Percentiles rank a stretch among this genome's conserved stretches.
Evolutionary conservation across 495 filamentous ascomycete genomes (phyloP).

Genomic region (Penicillium taxi): DNA sequence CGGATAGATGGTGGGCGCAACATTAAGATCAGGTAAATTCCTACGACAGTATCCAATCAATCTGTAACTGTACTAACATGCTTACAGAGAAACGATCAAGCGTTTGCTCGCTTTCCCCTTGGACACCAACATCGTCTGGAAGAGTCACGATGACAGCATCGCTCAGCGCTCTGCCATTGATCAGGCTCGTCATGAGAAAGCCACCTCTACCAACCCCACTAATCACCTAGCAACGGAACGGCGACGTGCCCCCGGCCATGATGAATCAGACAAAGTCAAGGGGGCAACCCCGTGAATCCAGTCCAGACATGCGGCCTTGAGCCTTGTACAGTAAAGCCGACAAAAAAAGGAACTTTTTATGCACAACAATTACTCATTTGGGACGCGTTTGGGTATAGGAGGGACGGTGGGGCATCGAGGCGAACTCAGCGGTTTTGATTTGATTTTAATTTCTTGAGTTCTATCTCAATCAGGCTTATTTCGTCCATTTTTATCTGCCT

Average conservation of each 20-base stretch:
- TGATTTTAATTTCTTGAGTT: slow-evolving; percentile 26
- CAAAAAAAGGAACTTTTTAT: slow-evolving; percentile 21
- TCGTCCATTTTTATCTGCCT: background rate
- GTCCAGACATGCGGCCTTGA: slow-evolving; percentile 20
- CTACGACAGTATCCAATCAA: no score
- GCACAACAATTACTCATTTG: slow-evolving; percentile 31
- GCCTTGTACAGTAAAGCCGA: slow-evolving; percentile 42
- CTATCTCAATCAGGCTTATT: slow-evolving; percentile 8
- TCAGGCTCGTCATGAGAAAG: slow-evolving; percentile 73
- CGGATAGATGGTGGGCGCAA: slow-evolving; percentile 84
- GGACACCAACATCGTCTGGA: slow-evolving; percentile 89
- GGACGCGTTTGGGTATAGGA: slow-evolving; percentile 38
- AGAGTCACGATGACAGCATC: slow-evolving; percentile 79
- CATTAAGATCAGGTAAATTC: slow-evolving; percentile 88
- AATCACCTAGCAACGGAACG: slow-evolving; percentile 37
- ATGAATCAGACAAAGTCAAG: slow-evolving; percentile 44
- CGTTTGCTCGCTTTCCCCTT: slow-evolving; percentile 73
- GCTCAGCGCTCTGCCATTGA: slow-evolving; percentile 74
- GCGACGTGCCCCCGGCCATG: slow-evolving; percentile 38
- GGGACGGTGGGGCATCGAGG: slow-evolving; percentile 34
- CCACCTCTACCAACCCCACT: slow-evolving; percentile 10
- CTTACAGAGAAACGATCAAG: slow-evolving; percentile 81
- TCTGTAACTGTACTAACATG: background rate
- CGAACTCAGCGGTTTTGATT: slow-evolving; percentile 40
- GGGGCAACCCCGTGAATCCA: slow-evolving; percentile 24